These are phyloP conservation scores for Yamadazyma paraphyllophila DNA, from an alignment of 805 yeast genomes.

Conservation along the genomic window DNA sequence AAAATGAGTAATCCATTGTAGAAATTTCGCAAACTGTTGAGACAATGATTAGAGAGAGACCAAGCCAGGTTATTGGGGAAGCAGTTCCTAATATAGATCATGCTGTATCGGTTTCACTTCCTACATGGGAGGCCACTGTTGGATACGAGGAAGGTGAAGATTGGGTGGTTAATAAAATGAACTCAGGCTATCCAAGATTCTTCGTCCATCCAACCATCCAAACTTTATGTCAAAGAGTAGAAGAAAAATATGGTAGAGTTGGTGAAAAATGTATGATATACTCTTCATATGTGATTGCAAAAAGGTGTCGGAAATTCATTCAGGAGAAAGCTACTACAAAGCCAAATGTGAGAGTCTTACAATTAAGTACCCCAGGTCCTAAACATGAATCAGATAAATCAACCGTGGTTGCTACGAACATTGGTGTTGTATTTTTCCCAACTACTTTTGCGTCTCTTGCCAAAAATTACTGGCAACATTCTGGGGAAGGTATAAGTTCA, in stretches of 20 bases:
- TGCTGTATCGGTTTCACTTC: constrained; percentile 92
- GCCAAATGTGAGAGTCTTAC: constrained; percentile 58
- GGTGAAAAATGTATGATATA: constrained; percentile 75
- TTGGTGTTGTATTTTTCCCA: constrained; percentile 80
- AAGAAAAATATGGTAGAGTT: constrained; percentile 72
- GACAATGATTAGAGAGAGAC: constrained; percentile 14
- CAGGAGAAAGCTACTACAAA: constrained; percentile 36
- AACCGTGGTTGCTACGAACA: constrained; percentile 59
- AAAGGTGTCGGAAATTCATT: constrained; percentile 80
- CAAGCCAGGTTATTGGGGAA: constrained; percentile 61
- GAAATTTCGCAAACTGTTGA: background rate
- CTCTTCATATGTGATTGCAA: constrained; percentile 76
- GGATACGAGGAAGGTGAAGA: constrained; percentile 90
- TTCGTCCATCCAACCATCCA: constrained; percentile 66
- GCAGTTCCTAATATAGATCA: constrained; percentile 90
- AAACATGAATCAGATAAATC: constrained; percentile 55
- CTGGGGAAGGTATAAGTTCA: constrained; percentile 96
- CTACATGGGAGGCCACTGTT: constrained; percentile 91
- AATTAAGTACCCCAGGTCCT: constrained; percentile 71
- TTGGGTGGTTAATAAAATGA: constrained; percentile 74
- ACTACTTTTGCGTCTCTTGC: constrained; percentile 57
- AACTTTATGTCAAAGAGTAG: constrained; percentile 52
- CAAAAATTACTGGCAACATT: constrained; percentile 92
- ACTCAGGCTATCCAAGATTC: constrained; percentile 86
- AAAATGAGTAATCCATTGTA: constrained; percentile 6